phyloP scores from a whole-genome alignment of 169 alveolate genomes.

The Plasmodium gonderi region DNA sequence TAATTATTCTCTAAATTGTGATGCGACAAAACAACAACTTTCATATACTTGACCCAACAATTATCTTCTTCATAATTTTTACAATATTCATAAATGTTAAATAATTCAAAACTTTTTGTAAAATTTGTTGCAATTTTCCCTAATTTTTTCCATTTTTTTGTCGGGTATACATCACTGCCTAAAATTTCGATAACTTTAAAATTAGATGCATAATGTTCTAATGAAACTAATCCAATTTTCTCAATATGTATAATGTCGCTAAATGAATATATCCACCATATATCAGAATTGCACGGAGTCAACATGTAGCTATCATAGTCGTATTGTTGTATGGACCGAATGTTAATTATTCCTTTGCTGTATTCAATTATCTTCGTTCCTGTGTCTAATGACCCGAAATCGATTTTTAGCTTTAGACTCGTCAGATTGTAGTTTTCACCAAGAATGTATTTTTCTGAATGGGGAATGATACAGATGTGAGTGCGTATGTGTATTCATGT shows the following conservation, averaged over 20 bases:
- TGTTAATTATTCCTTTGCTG: slow-evolving; percentile 77
- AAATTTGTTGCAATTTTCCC: slow-evolving; percentile 85
- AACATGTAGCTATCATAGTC: slow-evolving; percentile 86
- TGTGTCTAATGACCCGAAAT: slow-evolving; percentile 88
- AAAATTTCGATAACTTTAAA: slow-evolving; percentile 81
- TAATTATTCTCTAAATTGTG: slow-evolving; percentile 85
- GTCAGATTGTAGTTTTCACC: slow-evolving; percentile 76
- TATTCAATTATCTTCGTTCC: slow-evolving; percentile 88
- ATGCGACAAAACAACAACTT: slow-evolving; percentile 85
- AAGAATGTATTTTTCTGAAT: slow-evolving; percentile 46
- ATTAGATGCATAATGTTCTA: slow-evolving; percentile 87
- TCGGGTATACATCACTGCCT: slow-evolving; percentile 85
- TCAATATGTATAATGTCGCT: slow-evolving; percentile 85
- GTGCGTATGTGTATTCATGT: too few relatives aligned
- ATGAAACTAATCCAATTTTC: slow-evolving; percentile 82
- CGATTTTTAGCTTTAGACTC: slow-evolving; percentile 79
- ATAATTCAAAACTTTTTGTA: slow-evolving; percentile 81
- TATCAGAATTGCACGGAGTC: slow-evolving; percentile 85
- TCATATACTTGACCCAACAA: slow-evolving; percentile 84
- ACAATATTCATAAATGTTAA: slow-evolving; percentile 82
- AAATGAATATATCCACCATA: slow-evolving; percentile 87
- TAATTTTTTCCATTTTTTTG: slow-evolving; percentile 82
- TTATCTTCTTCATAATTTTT: slow-evolving; percentile 78
- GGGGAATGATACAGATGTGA: too few relatives aligned
- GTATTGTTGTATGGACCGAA: slow-evolving; percentile 65